Base-by-base conservation (phyloP, 257 asterid species). In the Marsdenia floribunda region DNA sequence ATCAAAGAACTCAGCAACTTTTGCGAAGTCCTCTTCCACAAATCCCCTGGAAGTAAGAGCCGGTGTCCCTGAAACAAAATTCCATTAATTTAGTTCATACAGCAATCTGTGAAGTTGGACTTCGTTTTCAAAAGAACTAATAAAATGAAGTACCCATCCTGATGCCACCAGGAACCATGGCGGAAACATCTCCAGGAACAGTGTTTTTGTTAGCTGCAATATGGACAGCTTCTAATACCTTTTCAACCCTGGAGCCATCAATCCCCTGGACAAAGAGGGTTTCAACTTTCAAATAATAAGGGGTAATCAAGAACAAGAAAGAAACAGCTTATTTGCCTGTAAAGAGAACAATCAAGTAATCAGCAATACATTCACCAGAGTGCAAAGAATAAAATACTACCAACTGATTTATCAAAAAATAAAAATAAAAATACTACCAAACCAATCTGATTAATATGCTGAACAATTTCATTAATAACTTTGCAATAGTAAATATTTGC, bases 121-220 rank as follows among this genome's bases (percentile, higher is more conserved):
- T 24, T 52, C 38, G 69, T 46, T 55, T 21, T 13, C 54, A 60
- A 22, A 75, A 44, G 59, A 19, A 26, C 29, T 6, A 12, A 22
- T 5, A 10, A n/a, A 2, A 55, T 61, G 61, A 57, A 11, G 37
- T 81, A 92, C 96, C 96, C 96, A 92, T 92, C 73, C 97, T 84
- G 86, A 92, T 92, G 86, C 97, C 97, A 75, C 96, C 97, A 42
- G 96, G 97, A 83, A 92, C 96, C 96, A 92, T 92, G 77, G 97
- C 97, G 35, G 96, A 90, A 50, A 92, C 96, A 77, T 92, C 97
- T 63, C 96, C 97, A 26, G 97, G 96, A 81, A 92, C 97, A 2
- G 97, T 91, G 78, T 91, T 91, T 84, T 91, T 91, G 85, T 91
- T 91, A 5, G 97, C 91, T 22, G 97, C 97, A 47, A 92, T 88